These are phyloP conservation scores for Penstemon newberryi DNA, from an alignment of 257 asterid species.

Conservation along the genomic window DNA sequence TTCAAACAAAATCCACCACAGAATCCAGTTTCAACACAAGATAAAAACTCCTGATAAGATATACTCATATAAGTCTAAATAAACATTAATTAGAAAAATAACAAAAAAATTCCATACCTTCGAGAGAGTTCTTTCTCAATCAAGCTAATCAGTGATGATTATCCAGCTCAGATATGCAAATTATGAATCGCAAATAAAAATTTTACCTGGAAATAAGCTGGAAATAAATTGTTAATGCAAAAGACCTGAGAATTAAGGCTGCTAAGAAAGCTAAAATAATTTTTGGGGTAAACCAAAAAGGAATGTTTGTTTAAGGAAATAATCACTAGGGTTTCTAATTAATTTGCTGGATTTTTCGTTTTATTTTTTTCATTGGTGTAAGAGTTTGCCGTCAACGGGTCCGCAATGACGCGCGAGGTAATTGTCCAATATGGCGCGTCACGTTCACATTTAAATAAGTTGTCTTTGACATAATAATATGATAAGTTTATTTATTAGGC, in stretches of 20 bases:
- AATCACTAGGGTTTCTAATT: slow-evolving; percentile 45
- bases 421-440: slow-evolving; percentile 26
- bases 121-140: slow-evolving; percentile 26
- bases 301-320: slow-evolving; percentile 33
- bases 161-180: slow-evolving; percentile 10
- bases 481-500: no score
- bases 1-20: background rate
- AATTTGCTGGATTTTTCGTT: slow-evolving; percentile 21
- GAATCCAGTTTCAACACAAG: background rate
- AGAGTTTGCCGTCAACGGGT: slow-evolving; percentile 43
- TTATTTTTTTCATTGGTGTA: background rate
- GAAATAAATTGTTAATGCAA: slow-evolving; percentile 1
- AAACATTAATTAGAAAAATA: background rate
- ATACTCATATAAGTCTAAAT: background rate
- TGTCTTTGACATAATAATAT: no score
- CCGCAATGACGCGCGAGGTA: slow-evolving; percentile 32
- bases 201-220: slow-evolving; percentile 23
- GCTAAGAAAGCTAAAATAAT: background rate
- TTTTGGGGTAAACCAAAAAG: slow-evolving; percentile 12
- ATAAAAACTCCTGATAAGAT: background rate
- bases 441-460: background rate
- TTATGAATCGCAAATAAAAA: background rate
- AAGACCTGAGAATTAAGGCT: background rate
- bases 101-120: slow-evolving; percentile 29
- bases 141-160: slow-evolving; percentile 23